Evolutionary conservation across 768 basidiomycete species (phyloP), one percentile per base, ranked within the genome.

Genomic region (Auricularia cornea): DNA sequence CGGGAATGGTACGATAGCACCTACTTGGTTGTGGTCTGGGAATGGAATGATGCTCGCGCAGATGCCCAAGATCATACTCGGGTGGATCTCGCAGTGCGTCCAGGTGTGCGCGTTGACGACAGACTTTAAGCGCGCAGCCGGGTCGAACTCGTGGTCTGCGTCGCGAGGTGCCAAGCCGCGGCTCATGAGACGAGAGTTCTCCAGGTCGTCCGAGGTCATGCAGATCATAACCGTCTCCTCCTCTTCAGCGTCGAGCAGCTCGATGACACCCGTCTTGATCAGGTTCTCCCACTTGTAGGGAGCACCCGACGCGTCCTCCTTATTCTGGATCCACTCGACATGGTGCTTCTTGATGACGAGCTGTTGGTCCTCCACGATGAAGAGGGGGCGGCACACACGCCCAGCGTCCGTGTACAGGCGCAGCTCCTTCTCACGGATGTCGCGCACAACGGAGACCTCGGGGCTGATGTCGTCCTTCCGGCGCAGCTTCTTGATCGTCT

Each of bases 211-310:
- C 2, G 93, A 90, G 3, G 92, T 94, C 97, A 99, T 99, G 61
- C 92, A 94, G 66, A 99, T 99, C 92, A 99, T 96, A 62, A 98
- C 94, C 0, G 96, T 98, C 74, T 99, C 97, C 77, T 99, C 97
- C 74, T 99, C 97, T 72, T 98, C 97, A 0, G 97, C 96, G 75
- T 99, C 97, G 72, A 99, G 77, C 59, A 97, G 79, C 76, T 99
- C 97, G 65, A 99, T 84, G 51, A 97, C 84, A 64, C 97, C 97
- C 20, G 84, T 84, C 68, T 90, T 89, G 63, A 98, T 78, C 60
- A 99, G 76, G 32, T 89, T 81, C 61, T 89, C 85, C 94, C 94
- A 99, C 67, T 86, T 87, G 75, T 83, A 90, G 63, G 73, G 69
- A 2, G 31, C 66, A 16, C 65, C 70, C 54, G 60, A 62, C 38